Conservation (phyloP, 371 early-diverging fungal species). For the Mortierella sp. region DNA sequence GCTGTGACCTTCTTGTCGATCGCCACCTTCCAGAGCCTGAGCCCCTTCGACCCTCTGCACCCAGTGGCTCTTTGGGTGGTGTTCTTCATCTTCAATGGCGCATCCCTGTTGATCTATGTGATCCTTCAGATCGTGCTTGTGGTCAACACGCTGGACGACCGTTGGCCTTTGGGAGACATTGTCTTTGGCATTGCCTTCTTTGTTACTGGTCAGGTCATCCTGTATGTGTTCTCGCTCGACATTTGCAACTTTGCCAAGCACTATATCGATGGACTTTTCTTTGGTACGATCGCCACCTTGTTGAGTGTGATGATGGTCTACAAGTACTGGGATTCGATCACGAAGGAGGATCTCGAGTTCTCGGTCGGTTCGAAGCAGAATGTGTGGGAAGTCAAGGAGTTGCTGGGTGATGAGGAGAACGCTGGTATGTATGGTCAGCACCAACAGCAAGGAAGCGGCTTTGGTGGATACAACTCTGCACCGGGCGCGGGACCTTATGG, state of each 20-base stretch:
- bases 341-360: constrained; percentile 98
- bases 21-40: constrained; percentile 79
- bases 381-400: constrained; percentile 94
- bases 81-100: constrained; percentile 88
- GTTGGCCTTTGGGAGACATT: constrained; percentile 96
- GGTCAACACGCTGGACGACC: constrained; percentile 92
- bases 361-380: constrained; percentile 90
- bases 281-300: constrained; percentile 91
- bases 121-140: constrained; percentile 94
- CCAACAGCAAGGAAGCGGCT: constrained; percentile 13
- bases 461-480: constrained; percentile 14
- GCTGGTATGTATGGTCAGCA: constrained; percentile 36
- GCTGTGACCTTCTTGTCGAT: constrained; percentile 83
- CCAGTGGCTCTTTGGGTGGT: constrained; percentile 90
- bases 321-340: constrained; percentile 99
- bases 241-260: constrained; percentile 92
- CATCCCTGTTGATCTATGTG: constrained; percentile 86
- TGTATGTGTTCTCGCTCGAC: constrained; percentile 78
- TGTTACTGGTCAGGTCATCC: constrained; percentile 83
- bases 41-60: constrained; percentile 66
- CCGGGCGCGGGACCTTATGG: constrained; percentile 36
- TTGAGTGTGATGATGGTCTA: constrained; percentile 98
- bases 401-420: constrained; percentile 64
- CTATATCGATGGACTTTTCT: constrained; percentile 97
- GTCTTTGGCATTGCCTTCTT: constrained; percentile 90